A percentile compares a stretch with the other conserved stretches of the same genome.
Evolutionary conservation across 805 yeast genomes (phyloP).

Genomic region (Clavispora vitiphila): DNA sequence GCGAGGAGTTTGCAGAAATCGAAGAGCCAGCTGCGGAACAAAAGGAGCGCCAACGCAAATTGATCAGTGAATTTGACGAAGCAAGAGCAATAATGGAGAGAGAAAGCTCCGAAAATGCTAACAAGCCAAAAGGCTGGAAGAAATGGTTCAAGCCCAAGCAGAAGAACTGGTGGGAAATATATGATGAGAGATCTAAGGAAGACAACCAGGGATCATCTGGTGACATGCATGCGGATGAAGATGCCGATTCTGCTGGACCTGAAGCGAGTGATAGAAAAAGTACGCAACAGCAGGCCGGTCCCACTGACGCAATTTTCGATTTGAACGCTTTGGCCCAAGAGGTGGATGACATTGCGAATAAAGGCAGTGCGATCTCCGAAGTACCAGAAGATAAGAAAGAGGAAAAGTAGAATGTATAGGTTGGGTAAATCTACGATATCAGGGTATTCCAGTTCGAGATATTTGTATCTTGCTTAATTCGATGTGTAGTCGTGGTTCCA

Average conservation of each 20-base stretch:
- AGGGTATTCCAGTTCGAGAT: no score
- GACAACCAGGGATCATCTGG: conserved; percentile 7
- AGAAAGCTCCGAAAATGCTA: conserved; percentile 30
- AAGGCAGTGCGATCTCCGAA: conserved; percentile 19
- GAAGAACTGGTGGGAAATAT: conserved; percentile 57
- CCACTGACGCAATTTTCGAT: conserved; percentile 33
- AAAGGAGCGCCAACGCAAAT: conserved; percentile 73
- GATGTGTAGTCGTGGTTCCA: no score
- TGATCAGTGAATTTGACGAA: conserved; percentile 81
- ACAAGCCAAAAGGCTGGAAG: conserved; percentile 42
- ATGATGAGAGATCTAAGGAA: conserved; percentile 26
- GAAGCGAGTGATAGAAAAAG: background rate
- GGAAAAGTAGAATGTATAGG: background rate
- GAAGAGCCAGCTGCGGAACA: conserved; percentile 94
- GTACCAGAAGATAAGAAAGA: conserved; percentile 1
- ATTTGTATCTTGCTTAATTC: no score
- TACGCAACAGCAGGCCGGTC: background rate
- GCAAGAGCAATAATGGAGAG: conserved; percentile 61
- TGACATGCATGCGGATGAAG: background rate
- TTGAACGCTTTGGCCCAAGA: conserved; percentile 40
- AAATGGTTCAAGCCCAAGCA: conserved; percentile 44
- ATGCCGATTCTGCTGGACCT: background rate
- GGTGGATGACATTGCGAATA: conserved; percentile 39
- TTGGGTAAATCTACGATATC: no score
- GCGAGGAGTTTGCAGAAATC: conserved; percentile 91